These are phyloP conservation scores for Breynia disticha DNA, from an alignment of 441 rosid species.

Conservation along the genomic window DNA sequence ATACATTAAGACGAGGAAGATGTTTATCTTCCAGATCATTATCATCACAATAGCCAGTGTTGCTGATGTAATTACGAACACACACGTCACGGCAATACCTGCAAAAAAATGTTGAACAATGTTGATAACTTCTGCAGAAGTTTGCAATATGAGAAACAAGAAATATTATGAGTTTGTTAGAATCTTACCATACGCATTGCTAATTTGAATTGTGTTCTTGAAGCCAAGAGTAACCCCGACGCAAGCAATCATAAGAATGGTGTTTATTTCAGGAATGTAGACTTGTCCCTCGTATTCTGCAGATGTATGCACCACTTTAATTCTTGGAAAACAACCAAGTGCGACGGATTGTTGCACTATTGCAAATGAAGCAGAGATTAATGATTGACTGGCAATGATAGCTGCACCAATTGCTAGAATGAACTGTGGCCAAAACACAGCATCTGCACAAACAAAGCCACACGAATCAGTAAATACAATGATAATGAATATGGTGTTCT, in stretches of 20 bases:
- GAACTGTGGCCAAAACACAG: slow-evolving; percentile 26
- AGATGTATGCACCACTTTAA: slow-evolving; percentile 27
- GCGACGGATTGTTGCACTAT: slow-evolving; percentile 28
- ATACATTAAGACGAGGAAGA: slow-evolving; percentile 11
- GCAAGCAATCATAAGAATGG: slow-evolving; percentile 26
- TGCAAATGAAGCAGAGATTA: slow-evolving; percentile 27
- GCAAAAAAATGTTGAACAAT: not conserved
- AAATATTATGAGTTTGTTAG: too few relatives aligned
- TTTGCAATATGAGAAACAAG: too few relatives aligned
- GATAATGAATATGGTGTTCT: too few relatives aligned
- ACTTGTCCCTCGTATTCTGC: slow-evolving; percentile 22
- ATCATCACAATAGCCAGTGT: slow-evolving; percentile 20
- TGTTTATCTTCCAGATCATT: slow-evolving; percentile 25
- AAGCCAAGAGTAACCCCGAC: slow-evolving; percentile 18
- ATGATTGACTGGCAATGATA: slow-evolving; percentile 26
- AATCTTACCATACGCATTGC: slow-evolving; percentile 5
- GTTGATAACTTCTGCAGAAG: not conserved
- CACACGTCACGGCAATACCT: slow-evolving; percentile 27
- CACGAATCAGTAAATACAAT: too few relatives aligned
- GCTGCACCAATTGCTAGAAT: slow-evolving; percentile 19
- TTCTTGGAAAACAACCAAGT: slow-evolving; percentile 29
- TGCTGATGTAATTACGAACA: slow-evolving; percentile 19
- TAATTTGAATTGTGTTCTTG: not conserved
- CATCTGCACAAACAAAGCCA: slow-evolving; percentile 7
- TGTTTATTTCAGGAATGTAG: slow-evolving; percentile 26